These are phyloP conservation scores for Boletales sp. DNA, from an alignment of 768 basidiomycete genomes.

Conservation along the genomic window DNA sequence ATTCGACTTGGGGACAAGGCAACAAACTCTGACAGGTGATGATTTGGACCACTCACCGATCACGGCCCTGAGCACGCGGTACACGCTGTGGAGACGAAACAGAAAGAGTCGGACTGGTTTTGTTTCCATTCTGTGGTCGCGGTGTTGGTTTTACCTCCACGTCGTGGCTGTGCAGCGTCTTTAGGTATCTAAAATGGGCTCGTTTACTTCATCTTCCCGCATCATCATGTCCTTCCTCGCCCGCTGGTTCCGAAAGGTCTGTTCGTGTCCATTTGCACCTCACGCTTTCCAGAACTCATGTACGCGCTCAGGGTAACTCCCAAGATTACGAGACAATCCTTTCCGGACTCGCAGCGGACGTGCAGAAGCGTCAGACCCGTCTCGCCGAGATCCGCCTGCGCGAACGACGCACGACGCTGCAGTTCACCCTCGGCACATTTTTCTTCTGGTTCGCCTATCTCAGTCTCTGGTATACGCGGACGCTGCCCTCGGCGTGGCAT, in stretches of 20 bases:
- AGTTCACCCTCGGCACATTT: slow-evolving; percentile 76
- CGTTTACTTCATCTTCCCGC: slow-evolving; percentile 1
- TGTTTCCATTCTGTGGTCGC: too few relatives aligned
- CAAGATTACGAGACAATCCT: slow-evolving; percentile 81
- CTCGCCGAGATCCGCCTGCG: slow-evolving; percentile 83
- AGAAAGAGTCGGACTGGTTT: too few relatives aligned
- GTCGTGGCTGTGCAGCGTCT: slow-evolving; percentile 21
- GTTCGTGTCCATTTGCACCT: background rate
- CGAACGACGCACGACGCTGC: slow-evolving; percentile 73
- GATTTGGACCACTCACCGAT: too few relatives aligned
- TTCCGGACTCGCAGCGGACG: slow-evolving; percentile 59
- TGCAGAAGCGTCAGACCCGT: slow-evolving; percentile 68
- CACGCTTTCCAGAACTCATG: background rate
- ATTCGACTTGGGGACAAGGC: too few relatives aligned
- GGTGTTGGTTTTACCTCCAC: too few relatives aligned
- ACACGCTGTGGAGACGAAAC: too few relatives aligned
- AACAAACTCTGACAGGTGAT: too few relatives aligned
- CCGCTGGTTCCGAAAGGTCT: slow-evolving; percentile 29
- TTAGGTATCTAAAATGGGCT: slow-evolving; percentile 14
- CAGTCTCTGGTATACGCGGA: slow-evolving; percentile 66
- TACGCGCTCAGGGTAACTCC: slow-evolving; percentile 11
- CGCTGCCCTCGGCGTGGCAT: slow-evolving; percentile 41
- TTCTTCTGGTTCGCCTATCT: slow-evolving; percentile 71
- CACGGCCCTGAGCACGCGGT: too few relatives aligned
- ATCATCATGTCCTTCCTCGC: slow-evolving; percentile 28